Percentiles rank a stretch among this genome's conserved stretches.
Conservation (phyloP, 106 monocot species). For the Apostasia shenzhenica region DNA sequence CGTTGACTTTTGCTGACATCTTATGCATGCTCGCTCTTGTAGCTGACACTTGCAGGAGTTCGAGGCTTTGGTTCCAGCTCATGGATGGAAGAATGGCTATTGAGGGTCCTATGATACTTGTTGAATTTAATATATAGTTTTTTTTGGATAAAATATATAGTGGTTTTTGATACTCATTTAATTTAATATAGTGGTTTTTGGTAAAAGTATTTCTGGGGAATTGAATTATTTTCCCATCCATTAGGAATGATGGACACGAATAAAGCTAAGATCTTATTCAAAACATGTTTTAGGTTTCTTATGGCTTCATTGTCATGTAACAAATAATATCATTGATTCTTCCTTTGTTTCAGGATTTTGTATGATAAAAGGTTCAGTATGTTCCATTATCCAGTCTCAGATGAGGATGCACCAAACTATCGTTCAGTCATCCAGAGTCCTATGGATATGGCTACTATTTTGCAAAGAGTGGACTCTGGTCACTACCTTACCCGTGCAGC, state of each 20-base stretch:
- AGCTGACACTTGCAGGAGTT: no score
- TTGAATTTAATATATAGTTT: no score
- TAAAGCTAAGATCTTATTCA: neutral
- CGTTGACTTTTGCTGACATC: no score
- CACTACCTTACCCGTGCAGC: conserved; percentile 56
- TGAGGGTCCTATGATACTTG: no score
- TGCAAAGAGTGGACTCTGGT: conserved; percentile 88
- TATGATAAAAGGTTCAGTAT: conserved; percentile 82
- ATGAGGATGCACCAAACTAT: conserved; percentile 94
- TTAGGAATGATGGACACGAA: neutral
- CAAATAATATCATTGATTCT: neutral
- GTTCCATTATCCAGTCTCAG: conserved; percentile 88
- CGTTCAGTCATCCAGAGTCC: conserved; percentile 82
- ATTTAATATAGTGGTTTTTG: no score
- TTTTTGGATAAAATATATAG: no score
- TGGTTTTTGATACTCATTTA: no score
- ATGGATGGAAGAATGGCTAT: no score
- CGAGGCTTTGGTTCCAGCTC: no score
- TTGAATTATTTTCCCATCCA: neutral
- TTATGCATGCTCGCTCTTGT: no score
- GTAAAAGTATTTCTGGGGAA: no score
- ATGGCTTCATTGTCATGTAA: neutral
- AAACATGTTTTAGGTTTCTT: neutral
- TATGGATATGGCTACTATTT: conserved; percentile 91
- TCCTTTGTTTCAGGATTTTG: conserved; percentile 53